Conservation (phyloP, 495 filamentous ascomycete species). For the Penicillium diatomitis region DNA sequence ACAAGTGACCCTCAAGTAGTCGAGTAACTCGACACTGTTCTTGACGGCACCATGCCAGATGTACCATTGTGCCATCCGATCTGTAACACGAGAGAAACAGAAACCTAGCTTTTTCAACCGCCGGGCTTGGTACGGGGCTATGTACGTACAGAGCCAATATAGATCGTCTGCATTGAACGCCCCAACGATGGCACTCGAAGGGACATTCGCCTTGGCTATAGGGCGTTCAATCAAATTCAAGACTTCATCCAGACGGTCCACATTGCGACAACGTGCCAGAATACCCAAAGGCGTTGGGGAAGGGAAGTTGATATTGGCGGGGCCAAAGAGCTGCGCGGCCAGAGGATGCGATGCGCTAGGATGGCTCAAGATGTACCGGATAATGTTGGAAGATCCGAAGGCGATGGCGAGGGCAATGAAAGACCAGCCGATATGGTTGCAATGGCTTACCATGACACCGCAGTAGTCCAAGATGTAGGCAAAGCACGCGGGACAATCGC, state of each 20-base stretch:
- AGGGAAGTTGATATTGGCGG: background rate
- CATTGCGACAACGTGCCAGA: background rate
- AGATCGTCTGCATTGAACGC: background rate
- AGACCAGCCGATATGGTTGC: slow-evolving; percentile 5
- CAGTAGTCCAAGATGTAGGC: background rate
- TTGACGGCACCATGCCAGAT: slow-evolving; percentile 5
- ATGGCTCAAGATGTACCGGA: background rate
- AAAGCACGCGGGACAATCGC: slow-evolving; percentile 8
- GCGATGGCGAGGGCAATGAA: slow-evolving; percentile 2
- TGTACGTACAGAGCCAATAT: background rate
- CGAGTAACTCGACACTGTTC: slow-evolving; percentile 5
- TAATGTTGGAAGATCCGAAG: background rate
- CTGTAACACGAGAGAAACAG: background rate
- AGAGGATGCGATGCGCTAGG: background rate
- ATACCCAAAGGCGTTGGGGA: background rate
- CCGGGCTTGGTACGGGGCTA: background rate
- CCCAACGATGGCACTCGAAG: background rate
- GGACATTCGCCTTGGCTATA: background rate
- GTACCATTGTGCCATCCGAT: background rate
- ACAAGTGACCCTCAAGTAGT: background rate
- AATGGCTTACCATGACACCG: background rate
- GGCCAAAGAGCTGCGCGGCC: background rate
- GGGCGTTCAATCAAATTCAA: background rate
- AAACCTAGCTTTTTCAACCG: background rate
- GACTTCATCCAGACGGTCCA: background rate